Conservation (phyloP, 2,329 filamentous ascomycete genomes). For the Botrytis hyacinthi region DNA sequence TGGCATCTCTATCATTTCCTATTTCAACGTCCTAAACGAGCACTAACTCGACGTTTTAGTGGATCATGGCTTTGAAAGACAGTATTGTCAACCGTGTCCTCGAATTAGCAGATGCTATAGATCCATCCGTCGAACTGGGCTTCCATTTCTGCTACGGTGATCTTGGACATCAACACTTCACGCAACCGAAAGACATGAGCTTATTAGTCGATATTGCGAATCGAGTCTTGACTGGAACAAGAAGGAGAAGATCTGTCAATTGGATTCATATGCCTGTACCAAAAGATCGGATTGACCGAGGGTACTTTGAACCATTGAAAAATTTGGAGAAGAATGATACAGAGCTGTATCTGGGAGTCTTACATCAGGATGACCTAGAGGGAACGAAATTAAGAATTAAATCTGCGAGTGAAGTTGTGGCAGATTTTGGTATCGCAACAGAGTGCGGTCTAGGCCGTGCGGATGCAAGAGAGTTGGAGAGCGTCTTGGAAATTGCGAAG, state of each 20-base stretch:
- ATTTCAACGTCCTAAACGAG: background rate
- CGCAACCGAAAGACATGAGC: constrained; percentile 40
- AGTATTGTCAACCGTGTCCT: constrained; percentile 40
- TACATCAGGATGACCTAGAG: constrained; percentile 42
- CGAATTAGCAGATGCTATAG: constrained; percentile 38
- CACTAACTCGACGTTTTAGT: constrained; percentile 1
- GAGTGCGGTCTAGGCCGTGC: constrained; percentile 44
- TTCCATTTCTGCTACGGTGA: constrained; percentile 51
- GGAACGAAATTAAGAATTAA: constrained; percentile 42
- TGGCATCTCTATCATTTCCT: background rate
- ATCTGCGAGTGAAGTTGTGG: constrained; percentile 37
- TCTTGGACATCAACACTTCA: constrained; percentile 44
- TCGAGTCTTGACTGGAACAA: constrained; percentile 30
- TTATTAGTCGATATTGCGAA: constrained; percentile 43
- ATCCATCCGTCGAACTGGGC: constrained; percentile 43
- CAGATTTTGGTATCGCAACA: constrained; percentile 43
- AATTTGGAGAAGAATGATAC: constrained; percentile 37
- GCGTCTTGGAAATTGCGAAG: constrained; percentile 21
- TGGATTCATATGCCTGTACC: constrained; percentile 49
- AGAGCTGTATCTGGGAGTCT: constrained; percentile 44
- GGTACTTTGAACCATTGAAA: constrained; percentile 43
- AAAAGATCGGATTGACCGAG: constrained; percentile 39
- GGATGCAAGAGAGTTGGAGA: constrained; percentile 23
- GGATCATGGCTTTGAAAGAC: constrained; percentile 33
- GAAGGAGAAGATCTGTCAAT: constrained; percentile 38